Conservation (phyloP, 129 eudicot species). For the Lonicera japonica region DNA sequence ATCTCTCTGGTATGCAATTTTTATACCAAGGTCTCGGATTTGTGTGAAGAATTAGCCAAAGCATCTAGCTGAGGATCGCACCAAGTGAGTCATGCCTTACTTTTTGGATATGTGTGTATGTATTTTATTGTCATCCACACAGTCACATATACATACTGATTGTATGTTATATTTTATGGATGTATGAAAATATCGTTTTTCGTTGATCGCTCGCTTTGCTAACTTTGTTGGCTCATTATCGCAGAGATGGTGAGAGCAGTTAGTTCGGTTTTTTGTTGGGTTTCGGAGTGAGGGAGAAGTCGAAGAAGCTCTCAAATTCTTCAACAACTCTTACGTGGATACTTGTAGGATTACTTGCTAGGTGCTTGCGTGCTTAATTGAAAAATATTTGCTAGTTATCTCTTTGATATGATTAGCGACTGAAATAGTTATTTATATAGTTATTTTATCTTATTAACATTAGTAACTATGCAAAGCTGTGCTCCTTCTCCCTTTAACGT, state of each 20-base stretch:
- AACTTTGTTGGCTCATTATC: slow-evolving; percentile 17
- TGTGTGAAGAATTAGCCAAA: too few species aligned
- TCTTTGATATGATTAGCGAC: neutral
- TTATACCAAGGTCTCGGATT: too few species aligned
- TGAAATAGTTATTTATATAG: neutral
- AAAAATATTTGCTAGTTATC: neutral
- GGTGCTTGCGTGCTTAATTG: slow-evolving; percentile 45
- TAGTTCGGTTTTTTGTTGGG: slow-evolving; percentile 95
- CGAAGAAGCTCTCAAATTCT: slow-evolving; percentile 72
- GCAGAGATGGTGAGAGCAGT: slow-evolving; percentile 94
- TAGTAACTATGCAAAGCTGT: neutral
- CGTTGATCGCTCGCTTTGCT: neutral
- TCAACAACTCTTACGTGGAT: slow-evolving; percentile 74
- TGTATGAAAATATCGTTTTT: neutral
- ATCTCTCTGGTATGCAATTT: too few species aligned
- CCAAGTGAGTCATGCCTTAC: neutral
- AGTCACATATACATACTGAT: neutral
- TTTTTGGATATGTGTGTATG: neutral
- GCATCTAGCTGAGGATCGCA: too few species aligned
- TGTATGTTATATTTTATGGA: too few species aligned
- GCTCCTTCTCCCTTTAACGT: slow-evolving; percentile 1
- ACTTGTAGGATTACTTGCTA: slow-evolving; percentile 73
- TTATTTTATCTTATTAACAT: neutral
- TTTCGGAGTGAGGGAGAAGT: slow-evolving; percentile 79
- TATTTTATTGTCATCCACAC: neutral